Evolutionary conservation across 2,329 filamentous ascomycete genomes (phyloP), one percentile per base, ranked within the genome.

Genomic region (Dryadomyces sulphureus): DNA sequence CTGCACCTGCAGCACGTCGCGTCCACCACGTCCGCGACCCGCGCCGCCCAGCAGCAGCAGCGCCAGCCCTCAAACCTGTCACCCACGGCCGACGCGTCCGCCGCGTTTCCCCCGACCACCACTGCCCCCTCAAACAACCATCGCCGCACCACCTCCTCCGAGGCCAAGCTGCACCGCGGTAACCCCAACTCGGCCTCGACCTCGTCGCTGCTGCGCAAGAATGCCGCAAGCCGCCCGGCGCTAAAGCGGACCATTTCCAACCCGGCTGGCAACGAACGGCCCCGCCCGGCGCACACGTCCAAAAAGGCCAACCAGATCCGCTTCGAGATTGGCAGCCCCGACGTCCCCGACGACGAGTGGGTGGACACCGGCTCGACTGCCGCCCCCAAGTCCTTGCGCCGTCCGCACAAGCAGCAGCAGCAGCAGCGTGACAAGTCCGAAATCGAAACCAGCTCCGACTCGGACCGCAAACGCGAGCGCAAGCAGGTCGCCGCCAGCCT

Each of bases 291-390:
- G 8, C 17, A n/a, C 34, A n/a, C 34, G 30, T 41, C 47, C n/a
- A 54, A 53, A 20, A 50, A 48, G 24, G 30, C 34, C 17, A 21
- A 60, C 22, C 70, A 73, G 51, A 77, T 81, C 27, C 77, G 79
- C 55, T 81, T 81, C 54, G 75, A 79, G 54, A 66, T 81, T 45
- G 77, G 77, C 45, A 70, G 65, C 39, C 60, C 60, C 38, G 60
- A 60, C 27, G 61, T 64, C 38, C 59, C 59, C 35, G 70, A 75
- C 45, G 75, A 77, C 66, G 77, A 77, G 63, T 81, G 78, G 78
- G 74, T 81, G 38, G 78, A 82, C 60, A 76, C 77, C 49, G 80
- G 75, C 59, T 69, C 68, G 41, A 78, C 74, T 47, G 77, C 68
- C 36, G 20, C 36, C 36, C 36, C 34, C 16, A 36, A n/a, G 34